A percentile compares a stretch with the other conserved stretches of the same genome.
Conservation (phyloP, 345 rosid genomes). For the Rubroshorea leprosula region DNA sequence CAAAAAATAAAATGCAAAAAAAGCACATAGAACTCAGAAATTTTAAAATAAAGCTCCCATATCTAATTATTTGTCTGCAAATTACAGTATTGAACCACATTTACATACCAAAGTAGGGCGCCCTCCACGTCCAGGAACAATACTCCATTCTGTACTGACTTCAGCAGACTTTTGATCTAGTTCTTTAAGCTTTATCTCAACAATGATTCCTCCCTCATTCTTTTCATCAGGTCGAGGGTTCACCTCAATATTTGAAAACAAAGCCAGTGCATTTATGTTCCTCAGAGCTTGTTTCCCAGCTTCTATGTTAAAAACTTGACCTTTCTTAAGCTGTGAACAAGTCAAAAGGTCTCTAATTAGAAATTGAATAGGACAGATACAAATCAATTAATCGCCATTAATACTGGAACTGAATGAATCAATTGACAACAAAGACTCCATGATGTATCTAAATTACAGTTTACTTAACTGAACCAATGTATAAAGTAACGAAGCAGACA, state of each 20-base stretch:
- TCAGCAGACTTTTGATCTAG: constrained; percentile 97
- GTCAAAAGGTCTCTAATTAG: constrained; percentile 5
- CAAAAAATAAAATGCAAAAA: background rate
- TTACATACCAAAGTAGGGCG: constrained; percentile 74
- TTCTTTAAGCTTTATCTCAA: constrained; percentile 96
- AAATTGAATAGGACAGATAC: no score
- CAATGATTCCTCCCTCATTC: constrained; percentile 93
- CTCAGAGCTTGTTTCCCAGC: constrained; percentile 91
- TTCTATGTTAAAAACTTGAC: constrained; percentile 86
- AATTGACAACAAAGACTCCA: no score
- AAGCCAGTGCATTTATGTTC: constrained; percentile 72
- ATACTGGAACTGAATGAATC: no score
- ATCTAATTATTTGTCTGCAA: constrained; percentile 4
- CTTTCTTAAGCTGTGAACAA: constrained; percentile 77
- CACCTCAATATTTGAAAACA: constrained; percentile 94
- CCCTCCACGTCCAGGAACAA: constrained; percentile 99
- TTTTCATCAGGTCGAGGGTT: constrained; percentile 96
- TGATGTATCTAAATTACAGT: no score
- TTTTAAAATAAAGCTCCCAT: background rate
- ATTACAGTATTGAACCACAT: background rate
- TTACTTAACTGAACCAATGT: no score
- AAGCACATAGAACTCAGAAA: background rate
- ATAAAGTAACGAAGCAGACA: no score
- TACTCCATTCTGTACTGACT: constrained; percentile 97
- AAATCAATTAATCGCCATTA: no score